Percentiles rank a stretch among this genome's conserved stretches.
Conservation (phyloP, 768 basidiomycete species). For the Tricholoma matsutake region DNA sequence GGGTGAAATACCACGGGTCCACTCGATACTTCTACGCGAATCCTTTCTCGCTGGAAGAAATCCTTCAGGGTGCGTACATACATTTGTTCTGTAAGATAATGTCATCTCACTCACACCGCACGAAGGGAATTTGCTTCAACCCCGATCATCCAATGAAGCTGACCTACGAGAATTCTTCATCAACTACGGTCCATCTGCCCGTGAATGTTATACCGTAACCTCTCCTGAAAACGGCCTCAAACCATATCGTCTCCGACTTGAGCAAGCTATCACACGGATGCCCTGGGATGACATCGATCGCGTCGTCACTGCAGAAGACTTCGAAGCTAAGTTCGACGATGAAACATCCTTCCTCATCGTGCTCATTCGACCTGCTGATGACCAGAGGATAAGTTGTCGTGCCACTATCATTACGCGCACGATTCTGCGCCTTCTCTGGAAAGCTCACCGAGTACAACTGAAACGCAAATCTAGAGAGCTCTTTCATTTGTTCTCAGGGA, state of each 20-base stretch:
- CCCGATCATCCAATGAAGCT: not conserved
- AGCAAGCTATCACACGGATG: not conserved
- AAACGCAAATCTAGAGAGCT: not conserved
- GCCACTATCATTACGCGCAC: not conserved
- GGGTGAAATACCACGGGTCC: not conserved
- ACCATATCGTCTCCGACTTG: not conserved
- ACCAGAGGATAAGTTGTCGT: not conserved
- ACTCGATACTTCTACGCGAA: not conserved
- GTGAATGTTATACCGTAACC: not conserved
- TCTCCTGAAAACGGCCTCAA: not conserved
- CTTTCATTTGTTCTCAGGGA: not conserved
- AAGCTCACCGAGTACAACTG: no score
- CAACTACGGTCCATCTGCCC: not conserved
- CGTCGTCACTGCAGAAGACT: not conserved
- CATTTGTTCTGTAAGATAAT: not conserved
- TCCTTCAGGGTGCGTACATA: not conserved
- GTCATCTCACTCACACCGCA: not conserved
- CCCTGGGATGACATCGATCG: not conserved
- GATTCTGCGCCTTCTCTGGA: not conserved
- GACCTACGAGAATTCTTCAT: not conserved
- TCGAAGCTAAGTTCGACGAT: not conserved
- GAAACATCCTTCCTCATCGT: not conserved
- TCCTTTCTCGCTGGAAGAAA: no score
- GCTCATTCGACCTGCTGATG: not conserved
- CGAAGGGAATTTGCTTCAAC: not conserved